Base-by-base conservation (phyloP, 345 rosid species). In the Brassica cretica region DNA sequence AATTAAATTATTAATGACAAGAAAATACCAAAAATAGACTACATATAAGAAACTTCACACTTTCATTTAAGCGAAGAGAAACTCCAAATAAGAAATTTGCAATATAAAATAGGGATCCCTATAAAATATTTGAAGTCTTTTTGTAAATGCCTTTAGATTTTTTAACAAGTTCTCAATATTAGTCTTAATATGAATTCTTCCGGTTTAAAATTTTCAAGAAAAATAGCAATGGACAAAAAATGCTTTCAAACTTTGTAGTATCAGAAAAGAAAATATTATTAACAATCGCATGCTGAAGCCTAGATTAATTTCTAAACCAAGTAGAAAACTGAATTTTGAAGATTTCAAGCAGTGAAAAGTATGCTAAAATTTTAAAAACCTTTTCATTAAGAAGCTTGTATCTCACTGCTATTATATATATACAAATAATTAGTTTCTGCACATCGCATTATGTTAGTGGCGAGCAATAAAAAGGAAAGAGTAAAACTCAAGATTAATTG, bases 391-490 rank as follows among this genome's bases (percentile, higher is more conserved):
- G 77, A 73, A 64, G 51, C 70, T 64, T 73, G 70, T 30, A 49
- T 73, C 69, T 73, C 69, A 73, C 76, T 16, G 7, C 76, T 65
- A 32, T 5, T 8, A 51, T 18, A 33, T 8, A 51, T 16, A 35
- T 35, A 64, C 37, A 35, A 15, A 33, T 64, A 63, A 66, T 55
- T 56, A 18, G 21, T 30, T 53, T 65, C 15, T 64, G 70, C 25
- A 66, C 58, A 76, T 59, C 79, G 79, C 73, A 60, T 68, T 16
- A 67, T 58, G 79, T 76, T 41, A 76, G 79, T 76, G 79, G 73
- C 41, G 61, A 61, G 41, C 61, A 68, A 75, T 24, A 75, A 29
- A 76, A 58, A 12, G 61, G 60, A 10, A 76, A 76, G 79, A 68
- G 79, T 76, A 68, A 76, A 59, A 41, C 61, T 60, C 49, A 76